These are phyloP conservation scores for Ophiocordyceps camponoti-floridani DNA, from an alignment of 2,329 filamentous ascomycete genomes.

Conservation along the genomic window DNA sequence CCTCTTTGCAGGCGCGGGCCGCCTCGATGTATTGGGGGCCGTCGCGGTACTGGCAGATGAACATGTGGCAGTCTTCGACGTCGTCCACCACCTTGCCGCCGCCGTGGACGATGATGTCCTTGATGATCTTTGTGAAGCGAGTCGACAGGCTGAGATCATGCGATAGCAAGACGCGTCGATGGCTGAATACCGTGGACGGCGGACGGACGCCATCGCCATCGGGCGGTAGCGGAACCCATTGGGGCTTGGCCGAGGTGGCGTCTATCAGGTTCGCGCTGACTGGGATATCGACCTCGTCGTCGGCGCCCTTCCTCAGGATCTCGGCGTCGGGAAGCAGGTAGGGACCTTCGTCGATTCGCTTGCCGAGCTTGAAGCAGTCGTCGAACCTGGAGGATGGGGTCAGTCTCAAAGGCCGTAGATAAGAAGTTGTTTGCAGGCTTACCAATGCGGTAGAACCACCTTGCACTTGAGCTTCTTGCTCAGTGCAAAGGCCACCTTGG, in stretches of 20 bases:
- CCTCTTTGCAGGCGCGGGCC: constrained; percentile 58
- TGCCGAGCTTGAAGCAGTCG: constrained; percentile 84
- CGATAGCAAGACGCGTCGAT: constrained; percentile 62
- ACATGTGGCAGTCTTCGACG: constrained; percentile 59
- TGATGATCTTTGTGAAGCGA: constrained; percentile 48
- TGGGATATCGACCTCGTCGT: constrained; percentile 37
- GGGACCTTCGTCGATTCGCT: constrained; percentile 73
- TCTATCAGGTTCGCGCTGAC: constrained; percentile 46
- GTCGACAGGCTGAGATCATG: constrained; percentile 53
- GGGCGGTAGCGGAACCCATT: constrained; percentile 24
- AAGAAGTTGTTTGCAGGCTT: constrained; percentile 8
- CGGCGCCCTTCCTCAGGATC: constrained; percentile 43
- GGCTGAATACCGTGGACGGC: constrained; percentile 56
- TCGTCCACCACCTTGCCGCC: constrained; percentile 51
- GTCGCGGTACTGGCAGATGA: constrained; percentile 74
- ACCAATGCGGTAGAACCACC: constrained; percentile 89
- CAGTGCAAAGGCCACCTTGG: constrained; percentile 46
- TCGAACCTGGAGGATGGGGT: constrained; percentile 51
- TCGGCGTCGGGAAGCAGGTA: constrained; percentile 78
- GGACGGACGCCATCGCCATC: constrained; percentile 23
- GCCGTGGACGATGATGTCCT: constrained; percentile 50
- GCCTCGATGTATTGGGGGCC: constrained; percentile 63
- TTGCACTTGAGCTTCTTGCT: constrained; percentile 54
- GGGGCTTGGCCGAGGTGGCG: constrained; percentile 35
- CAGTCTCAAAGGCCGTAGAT: background rate